A percentile compares a stretch with the other conserved stretches of the same genome.
phyloP scores from a whole-genome alignment of 345 rosid species.

The Viola odorata region DNA sequence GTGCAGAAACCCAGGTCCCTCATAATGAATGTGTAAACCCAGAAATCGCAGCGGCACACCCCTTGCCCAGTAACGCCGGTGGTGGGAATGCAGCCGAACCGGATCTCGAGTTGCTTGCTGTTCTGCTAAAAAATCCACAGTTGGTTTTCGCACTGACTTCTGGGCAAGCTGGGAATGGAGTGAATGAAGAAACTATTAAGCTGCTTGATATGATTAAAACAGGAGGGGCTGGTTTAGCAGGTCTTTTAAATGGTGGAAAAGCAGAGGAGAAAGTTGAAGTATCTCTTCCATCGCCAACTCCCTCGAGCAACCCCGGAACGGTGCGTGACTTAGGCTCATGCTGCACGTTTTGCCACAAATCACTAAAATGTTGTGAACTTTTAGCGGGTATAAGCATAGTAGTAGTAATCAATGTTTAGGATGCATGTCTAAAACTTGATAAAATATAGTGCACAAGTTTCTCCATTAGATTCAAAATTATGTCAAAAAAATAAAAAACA shows the following conservation, averaged over 20 bases:
- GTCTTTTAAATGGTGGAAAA: slow-evolving; percentile 27
- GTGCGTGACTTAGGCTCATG: slow-evolving; percentile 68
- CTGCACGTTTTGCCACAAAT: slow-evolving; percentile 25
- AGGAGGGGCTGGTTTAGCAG: slow-evolving; percentile 34
- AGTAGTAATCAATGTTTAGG: too few relatives aligned
- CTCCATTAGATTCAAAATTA: too few relatives aligned
- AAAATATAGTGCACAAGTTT: too few relatives aligned
- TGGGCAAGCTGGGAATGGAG: slow-evolving; percentile 59
- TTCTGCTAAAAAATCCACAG: slow-evolving; percentile 80
- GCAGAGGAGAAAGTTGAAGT: slow-evolving; percentile 70
- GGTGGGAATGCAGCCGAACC: slow-evolving; percentile 46
- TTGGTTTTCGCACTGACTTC: slow-evolving; percentile 89
- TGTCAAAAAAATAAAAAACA: too few relatives aligned
- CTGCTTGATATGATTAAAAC: slow-evolving; percentile 73
- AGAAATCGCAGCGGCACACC: slow-evolving; percentile 22
- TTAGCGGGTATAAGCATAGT: slow-evolving; percentile 3
- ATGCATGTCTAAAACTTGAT: too few relatives aligned
- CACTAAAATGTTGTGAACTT: slow-evolving; percentile 11
- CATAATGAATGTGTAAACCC: slow-evolving; percentile 30
- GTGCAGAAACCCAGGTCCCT: slow-evolving; percentile 43
- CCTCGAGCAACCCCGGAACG: slow-evolving; percentile 81
- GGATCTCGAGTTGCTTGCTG: slow-evolving; percentile 91
- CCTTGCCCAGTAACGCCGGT: slow-evolving; percentile 29
- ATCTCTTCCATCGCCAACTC: slow-evolving; percentile 96
- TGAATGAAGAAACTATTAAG: slow-evolving; percentile 65